Evolutionary conservation across 1,284 basidiomycete species (phyloP), one percentile per base, ranked within the genome.

Genomic region (Exobasidium cylindrosporum): DNA sequence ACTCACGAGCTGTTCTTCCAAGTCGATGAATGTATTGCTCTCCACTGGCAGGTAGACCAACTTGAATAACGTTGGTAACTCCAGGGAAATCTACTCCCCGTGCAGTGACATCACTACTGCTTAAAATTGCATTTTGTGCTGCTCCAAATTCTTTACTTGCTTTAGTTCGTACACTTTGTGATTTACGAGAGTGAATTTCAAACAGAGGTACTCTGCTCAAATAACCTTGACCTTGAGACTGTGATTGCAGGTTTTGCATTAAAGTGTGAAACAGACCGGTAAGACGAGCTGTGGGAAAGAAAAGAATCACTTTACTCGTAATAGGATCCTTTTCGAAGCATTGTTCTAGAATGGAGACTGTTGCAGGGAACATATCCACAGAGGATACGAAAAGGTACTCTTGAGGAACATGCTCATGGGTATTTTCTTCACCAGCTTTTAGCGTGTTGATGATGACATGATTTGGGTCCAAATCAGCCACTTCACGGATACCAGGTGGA

Each of bases 91-190:
- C 72, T 61, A 96, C 87, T 23, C 92, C 92, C 61, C 92, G 87
- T 10, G 92, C 92, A 11, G 91, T 92, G 1, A 97, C 89, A 72
- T 97, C 93, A 0, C 91, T 92, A 1, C 88, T 90, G 69, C 97
- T 84, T 63, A 97, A 85, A 28, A 97, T 83, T 1, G 83, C 88
- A 0, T 78, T 81, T 26, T 70, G 75, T 0, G 83, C 82, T 4
- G 79, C 77, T 56, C 83, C 84, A 80, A 88, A 89, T 28, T 78
- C 74, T 50, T 67, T 60, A 66, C 65, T 72, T n/a, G 68, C 70
- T 49, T 59, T 67, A 6, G 64, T 66, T 7, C 72, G 53, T 11
- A 57, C 47, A 28, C 64, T 52, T 54, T 75, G 72, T 44, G 68
- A 69, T 54, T 66, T 72, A 26, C 72, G 63, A 40, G 63, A 66